These are phyloP conservation scores for Populus ilicifolia DNA, from an alignment of 345 rosid species.

Conservation along the genomic window DNA sequence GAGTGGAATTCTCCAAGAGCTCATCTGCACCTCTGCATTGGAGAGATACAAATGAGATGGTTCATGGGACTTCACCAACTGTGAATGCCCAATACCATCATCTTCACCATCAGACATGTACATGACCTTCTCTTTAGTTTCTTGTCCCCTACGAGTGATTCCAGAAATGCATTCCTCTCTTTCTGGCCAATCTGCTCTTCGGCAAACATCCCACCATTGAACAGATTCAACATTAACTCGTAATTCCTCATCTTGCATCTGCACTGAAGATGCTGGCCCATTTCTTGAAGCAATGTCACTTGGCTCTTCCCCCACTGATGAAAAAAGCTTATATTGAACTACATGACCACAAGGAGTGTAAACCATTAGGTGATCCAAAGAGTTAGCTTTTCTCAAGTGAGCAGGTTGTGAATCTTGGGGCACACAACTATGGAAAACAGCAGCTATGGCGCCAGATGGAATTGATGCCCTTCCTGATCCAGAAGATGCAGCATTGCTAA, in stretches of 20 bases:
- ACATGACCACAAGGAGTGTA: constrained; percentile 91
- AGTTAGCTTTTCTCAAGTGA: constrained; percentile 36
- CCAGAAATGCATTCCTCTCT: constrained; percentile 80
- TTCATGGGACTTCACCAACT: constrained; percentile 49
- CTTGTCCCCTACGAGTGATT: constrained; percentile 42
- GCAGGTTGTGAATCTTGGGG: constrained; percentile 41
- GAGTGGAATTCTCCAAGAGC: constrained; percentile 67
- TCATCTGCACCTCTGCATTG: constrained; percentile 85
- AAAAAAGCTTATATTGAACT: constrained; percentile 79
- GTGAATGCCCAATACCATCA: constrained; percentile 33
- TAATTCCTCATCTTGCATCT: constrained; percentile 71
- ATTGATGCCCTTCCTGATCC: constrained; percentile 60
- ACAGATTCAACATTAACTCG: constrained; percentile 72
- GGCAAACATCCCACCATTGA: constrained; percentile 97
- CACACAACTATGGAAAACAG: constrained; percentile 64
- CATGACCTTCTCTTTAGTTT: constrained; percentile 37
- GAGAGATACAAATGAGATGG: constrained; percentile 68
- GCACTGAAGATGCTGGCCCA: constrained; percentile 46
- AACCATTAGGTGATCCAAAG: constrained; percentile 74
- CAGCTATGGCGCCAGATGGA: constrained; percentile 87
- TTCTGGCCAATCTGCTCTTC: constrained; percentile 91
- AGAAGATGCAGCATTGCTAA: constrained; percentile 71
- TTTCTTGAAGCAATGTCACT: constrained; percentile 47
- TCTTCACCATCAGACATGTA: constrained; percentile 57
- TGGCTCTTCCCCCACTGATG: constrained; percentile 63